Evolutionary conservation across 2,329 filamentous ascomycete species (phyloP).

Genomic region (Ophiocordyceps camponoti-saundersi): DNA sequence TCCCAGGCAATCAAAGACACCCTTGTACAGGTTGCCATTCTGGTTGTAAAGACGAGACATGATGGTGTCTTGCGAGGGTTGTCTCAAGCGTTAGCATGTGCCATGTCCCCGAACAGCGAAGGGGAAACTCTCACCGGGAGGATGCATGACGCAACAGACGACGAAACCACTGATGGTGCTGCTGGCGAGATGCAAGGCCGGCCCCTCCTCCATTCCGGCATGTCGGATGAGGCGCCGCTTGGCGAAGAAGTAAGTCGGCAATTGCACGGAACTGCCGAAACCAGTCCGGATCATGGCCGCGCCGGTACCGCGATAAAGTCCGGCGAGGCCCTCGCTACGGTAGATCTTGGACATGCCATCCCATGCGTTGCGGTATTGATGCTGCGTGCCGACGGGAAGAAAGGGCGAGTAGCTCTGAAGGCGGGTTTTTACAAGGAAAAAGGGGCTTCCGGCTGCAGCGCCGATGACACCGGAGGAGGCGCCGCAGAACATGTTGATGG

Average conservation of each 20-base stretch:
- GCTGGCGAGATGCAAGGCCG: slow-evolving; percentile 72
- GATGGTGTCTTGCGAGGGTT: slow-evolving; percentile 59
- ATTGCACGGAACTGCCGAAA: slow-evolving; percentile 87
- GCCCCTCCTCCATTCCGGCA: slow-evolving; percentile 78
- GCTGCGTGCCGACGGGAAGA: slow-evolving; percentile 90
- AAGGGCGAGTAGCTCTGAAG: slow-evolving; percentile 88
- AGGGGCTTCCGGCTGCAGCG: slow-evolving; percentile 82
- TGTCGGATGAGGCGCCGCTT: slow-evolving; percentile 74
- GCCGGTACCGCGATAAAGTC: slow-evolving; percentile 77
- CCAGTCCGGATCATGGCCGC: slow-evolving; percentile 94
- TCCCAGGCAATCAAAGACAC: slow-evolving; percentile 78
- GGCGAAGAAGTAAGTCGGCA: slow-evolving; percentile 96
- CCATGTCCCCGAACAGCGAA: not conserved
- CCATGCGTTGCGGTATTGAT: slow-evolving; percentile 70
- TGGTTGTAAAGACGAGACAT: slow-evolving; percentile 99
- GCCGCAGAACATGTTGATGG: slow-evolving; percentile 85
- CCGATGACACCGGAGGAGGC: slow-evolving; percentile 80
- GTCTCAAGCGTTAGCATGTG: not conserved
- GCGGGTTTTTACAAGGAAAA: slow-evolving; percentile 95
- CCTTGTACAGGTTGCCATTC: slow-evolving; percentile 88
- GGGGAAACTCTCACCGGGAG: slow-evolving; percentile 52
- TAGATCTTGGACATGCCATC: slow-evolving; percentile 77
- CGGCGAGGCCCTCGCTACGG: slow-evolving; percentile 54
- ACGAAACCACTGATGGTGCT: slow-evolving; percentile 87
- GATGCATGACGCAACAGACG: slow-evolving; percentile 96